Conservation (phyloP, 805 yeast genomes). For the Metschnikowia noctiluminum region DNA sequence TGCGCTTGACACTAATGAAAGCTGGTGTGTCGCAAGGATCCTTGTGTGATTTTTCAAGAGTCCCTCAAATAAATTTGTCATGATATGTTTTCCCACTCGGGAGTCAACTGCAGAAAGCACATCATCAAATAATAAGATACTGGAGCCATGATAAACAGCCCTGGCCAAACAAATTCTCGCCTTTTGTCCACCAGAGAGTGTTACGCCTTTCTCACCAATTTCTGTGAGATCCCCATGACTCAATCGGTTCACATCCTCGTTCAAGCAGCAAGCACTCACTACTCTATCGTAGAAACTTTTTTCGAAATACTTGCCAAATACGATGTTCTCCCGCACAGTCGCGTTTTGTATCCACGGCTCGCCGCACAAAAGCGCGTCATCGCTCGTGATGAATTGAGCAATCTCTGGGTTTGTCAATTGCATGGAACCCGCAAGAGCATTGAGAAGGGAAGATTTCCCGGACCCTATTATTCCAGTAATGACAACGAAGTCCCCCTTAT, state of each 20-base stretch:
- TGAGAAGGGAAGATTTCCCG: slow-evolving; percentile 41
- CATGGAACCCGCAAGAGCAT: slow-evolving; percentile 42
- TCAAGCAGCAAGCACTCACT: slow-evolving; percentile 38
- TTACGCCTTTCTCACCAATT: slow-evolving; percentile 44
- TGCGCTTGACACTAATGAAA: slow-evolving; percentile 36
- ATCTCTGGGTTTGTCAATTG: slow-evolving; percentile 23
- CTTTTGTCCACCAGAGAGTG: slow-evolving; percentile 45
- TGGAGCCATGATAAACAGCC: slow-evolving; percentile 35
- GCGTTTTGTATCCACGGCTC: slow-evolving; percentile 45
- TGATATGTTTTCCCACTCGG: slow-evolving; percentile 41
- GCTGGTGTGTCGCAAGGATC: slow-evolving; percentile 43
- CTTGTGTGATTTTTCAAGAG: slow-evolving; percentile 33
- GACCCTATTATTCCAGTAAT: slow-evolving; percentile 44
- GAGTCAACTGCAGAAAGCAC: slow-evolving; percentile 45
- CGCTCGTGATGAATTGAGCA: slow-evolving; percentile 26
- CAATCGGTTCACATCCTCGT: slow-evolving; percentile 33
- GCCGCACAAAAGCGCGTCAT: slow-evolving; percentile 33
- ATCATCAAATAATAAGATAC: slow-evolving; percentile 39
- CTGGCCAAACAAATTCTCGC: slow-evolving; percentile 45
- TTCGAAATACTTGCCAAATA: slow-evolving; percentile 35
- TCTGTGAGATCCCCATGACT: slow-evolving; percentile 41
- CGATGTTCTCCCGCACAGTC: slow-evolving; percentile 38
- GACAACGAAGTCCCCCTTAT: slow-evolving; percentile 36
- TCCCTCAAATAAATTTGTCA: slow-evolving; percentile 32
- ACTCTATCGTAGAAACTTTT: slow-evolving; percentile 26